Evolutionary conservation across 495 filamentous ascomycete genomes (phyloP), one percentile per base, ranked within the genome.

Genomic region (Apodospora peruviana): DNA sequence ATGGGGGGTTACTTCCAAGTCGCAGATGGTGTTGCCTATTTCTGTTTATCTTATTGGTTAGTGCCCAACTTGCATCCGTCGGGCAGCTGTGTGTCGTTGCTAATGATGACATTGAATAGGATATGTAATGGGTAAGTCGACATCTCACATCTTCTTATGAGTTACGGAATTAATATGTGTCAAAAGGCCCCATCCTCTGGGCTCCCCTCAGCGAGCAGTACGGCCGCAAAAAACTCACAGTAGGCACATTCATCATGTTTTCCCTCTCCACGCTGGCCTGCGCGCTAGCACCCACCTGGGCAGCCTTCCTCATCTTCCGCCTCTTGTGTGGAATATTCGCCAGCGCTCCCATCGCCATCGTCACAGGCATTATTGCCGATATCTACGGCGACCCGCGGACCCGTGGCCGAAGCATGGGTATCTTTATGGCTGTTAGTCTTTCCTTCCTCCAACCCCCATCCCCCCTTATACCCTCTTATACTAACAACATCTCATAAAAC

Each of bases 311-410:
- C 2, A 62, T 89, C 4, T 88, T 93, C 55, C 75, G 88, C 1
- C 67, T 84, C 0, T 62, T 90, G 7, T 75, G 74, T 16, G 87
- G 87, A 7, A 69, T 81, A 2, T 79, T 71, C 57, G 87, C 81
- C 8, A 80, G 79, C 24, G 77, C 78, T 14, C 84, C 87, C 1
- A 84, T 90, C 43, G 78, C 83, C 3, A 76, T 90, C 7, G 77
- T 86, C 14, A 82, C 85, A 0, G 88, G 87, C 8, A 69, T 88
- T 2, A 86, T 85, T 58, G 86, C 87, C 0, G 88, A 93, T 66
- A 71, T 89, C 5, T 67, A 60, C 35, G 70, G 70, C 18, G 73
- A 83, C 55, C 75, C 82, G 0, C 59, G 75, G 16, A 68, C 65
- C 19, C 72, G 87, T 16, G 87, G 87, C 2, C 73, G 84, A 7